phyloP scores from a whole-genome alignment of 148 eudicot species.

The Heliamphora exappendiculata region DNA sequence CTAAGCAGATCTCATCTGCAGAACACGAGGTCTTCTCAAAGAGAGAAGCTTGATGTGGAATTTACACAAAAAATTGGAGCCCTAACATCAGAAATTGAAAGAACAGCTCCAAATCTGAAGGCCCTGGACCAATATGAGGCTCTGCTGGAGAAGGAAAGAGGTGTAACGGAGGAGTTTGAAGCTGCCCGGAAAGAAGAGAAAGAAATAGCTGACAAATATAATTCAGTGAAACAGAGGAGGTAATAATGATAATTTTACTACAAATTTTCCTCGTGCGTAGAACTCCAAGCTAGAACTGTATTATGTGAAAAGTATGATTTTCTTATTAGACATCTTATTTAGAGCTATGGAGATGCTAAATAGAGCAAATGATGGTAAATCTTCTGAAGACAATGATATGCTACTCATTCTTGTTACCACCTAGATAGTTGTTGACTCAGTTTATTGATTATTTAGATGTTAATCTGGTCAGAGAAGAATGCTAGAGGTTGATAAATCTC shows the following conservation, averaged over 20 bases:
- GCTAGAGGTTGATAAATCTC: background rate
- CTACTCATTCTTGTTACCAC: background rate
- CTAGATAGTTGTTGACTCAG: background rate
- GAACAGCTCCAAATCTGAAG: slow-evolving; percentile 93
- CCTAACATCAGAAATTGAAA: slow-evolving; percentile 71
- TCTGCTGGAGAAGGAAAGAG: slow-evolving; percentile 75
- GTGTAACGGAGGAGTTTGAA: slow-evolving; percentile 67
- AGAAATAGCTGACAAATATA: slow-evolving; percentile 60
- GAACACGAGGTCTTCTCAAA: slow-evolving; percentile 63
- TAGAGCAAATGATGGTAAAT: background rate
- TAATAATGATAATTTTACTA: slow-evolving; percentile 16
- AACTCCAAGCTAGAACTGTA: background rate
- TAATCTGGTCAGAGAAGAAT: background rate
- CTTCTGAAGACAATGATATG: background rate
- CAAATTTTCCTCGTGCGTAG: background rate
- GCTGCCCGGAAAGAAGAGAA: slow-evolving; percentile 76
- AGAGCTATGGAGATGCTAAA: background rate
- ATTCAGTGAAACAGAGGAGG: slow-evolving; percentile 68
- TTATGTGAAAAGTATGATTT: background rate
- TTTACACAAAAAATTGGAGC: slow-evolving; percentile 68
- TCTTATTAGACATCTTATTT: background rate
- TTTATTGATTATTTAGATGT: background rate
- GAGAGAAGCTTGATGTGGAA: slow-evolving; percentile 82
- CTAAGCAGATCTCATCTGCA: slow-evolving; percentile 66
- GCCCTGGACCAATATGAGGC: slow-evolving; percentile 94